Base-by-base conservation (phyloP, 208 protist species). In the Leishmania martiniquensis region DNA sequence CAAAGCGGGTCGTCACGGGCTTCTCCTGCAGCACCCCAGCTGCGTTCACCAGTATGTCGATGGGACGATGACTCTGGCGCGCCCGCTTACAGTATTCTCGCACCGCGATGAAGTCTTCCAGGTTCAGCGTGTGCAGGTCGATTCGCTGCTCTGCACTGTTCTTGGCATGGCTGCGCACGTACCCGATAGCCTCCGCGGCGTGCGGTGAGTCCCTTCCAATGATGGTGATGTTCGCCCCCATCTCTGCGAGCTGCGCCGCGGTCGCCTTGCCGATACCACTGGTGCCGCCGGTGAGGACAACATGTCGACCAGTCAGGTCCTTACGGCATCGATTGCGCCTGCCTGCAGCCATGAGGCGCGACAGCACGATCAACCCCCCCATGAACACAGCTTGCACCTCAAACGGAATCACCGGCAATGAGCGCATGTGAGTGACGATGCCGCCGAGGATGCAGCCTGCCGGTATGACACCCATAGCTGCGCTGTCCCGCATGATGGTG, bases 31-130 rank as follows among this genome's bases (percentile, higher is more conserved):
- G 80, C n/a, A 92, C 63, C 34, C 87, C 93, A 0, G 93, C 91
- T 57, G 87, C 89, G 85, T 96, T 95, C 52, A 96, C 84, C 34
- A 96, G 77, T 52, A 96, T 77, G 62, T 96, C 89, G 45, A 96
- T 84, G 15, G 51, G 20, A 20, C 76, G 80, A 1, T 73, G 44
- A 2, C 81, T 42, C 55, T 87, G 85, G 6, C 87, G 87, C 39
- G 78, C 78, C 15, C 87, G 85, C 82, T 89, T 91, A 76, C 86
- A 89, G 84, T 85, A 94, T 29, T 96, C 89, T 7, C 89, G 82
- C 77, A 96, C 89, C 3, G 91, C 89, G 68, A 93, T 88, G 44
- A 95, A 92, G 79, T 96, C 91, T 5, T 88, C 55, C 45, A 96
- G 84, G 66, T 96, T 87, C 2, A 96, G 76, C 13, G 87, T 62